Base-by-base conservation (phyloP, 2,329 filamentous ascomycete species). In the Fusarium compactum region DNA sequence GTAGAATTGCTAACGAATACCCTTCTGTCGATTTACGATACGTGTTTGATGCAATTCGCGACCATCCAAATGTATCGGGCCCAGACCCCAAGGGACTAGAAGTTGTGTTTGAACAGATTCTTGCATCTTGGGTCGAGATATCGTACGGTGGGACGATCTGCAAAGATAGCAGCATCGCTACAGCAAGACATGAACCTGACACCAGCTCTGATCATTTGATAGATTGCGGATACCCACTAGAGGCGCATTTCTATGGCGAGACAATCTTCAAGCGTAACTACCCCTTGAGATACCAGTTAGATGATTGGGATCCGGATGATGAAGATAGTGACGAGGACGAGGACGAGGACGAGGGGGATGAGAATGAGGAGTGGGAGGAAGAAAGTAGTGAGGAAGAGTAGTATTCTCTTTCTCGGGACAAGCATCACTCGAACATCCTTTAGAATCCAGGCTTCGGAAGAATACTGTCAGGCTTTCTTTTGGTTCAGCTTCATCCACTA, bases 81-180 rank as follows among this genome's bases (percentile, higher is more conserved):
- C 14, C 27, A 2, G n/a, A 0, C 2, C 54, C 45, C 0, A 30
- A 30, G 16, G 54, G 54, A 1, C 54, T 58, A 12, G 18, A 1
- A 0, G 11, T 58, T 10, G 15, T 30, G 0, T 1, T 51, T 6
- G 29, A 30, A 14, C 29, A 1, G 24, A 58, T n/a, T 0, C 7
- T 1, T 25, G 50, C 1, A 3, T 29, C 3, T 5, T 30, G 25
- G 30, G 30, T 0, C 5, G 20, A 2, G 5, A 0, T 6, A 1
- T 41, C 54, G 3, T 51, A 51, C 9, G 14, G 20, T 2, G 54
- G 45, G 0, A 16, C 51, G 9, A 16, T 57, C 0, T 51, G 54
- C 9, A 58, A 22, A 2, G 24, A 56, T 2, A 3, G 2, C 6
- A 8, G 18, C 9, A 56, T 56, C 4, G 53, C 43, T 2, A 11